Evolutionary conservation across 2,329 filamentous ascomycete genomes (phyloP).

Genomic region (Colletotrichum horii): DNA sequence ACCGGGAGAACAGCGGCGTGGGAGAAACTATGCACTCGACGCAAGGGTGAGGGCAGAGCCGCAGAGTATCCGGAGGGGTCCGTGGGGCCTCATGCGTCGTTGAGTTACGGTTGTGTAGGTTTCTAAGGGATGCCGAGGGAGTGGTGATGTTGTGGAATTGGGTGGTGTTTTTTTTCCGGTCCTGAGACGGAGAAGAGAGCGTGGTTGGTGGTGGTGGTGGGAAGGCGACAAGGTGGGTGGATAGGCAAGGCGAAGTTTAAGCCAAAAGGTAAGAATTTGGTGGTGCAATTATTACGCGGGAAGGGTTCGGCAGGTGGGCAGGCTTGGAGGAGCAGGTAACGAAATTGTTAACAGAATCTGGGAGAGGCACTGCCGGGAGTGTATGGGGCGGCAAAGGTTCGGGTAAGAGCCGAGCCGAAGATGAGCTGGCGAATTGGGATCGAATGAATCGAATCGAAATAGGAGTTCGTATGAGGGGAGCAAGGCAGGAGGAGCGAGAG

Average conservation of each 20-base stretch:
- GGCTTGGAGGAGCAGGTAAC: not conserved
- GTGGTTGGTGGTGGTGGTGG: not conserved
- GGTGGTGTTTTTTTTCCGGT: conserved; percentile 11
- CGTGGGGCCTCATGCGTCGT: conserved; percentile 18
- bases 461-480: not conserved
- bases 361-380: not conserved
- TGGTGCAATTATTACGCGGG: not conserved
- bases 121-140: not conserved
- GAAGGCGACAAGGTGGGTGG: not conserved
- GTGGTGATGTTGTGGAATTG: not conserved
- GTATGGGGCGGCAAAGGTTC: not conserved
- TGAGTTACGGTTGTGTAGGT: not conserved
- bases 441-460: not conserved
- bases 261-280: not conserved
- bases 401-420: conserved; percentile 4
- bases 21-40: conserved; percentile 14
- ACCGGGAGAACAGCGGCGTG: conserved; percentile 22
- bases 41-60: conserved; percentile 12
- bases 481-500: not conserved
- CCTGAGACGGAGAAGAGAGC: not conserved
- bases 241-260: not conserved
- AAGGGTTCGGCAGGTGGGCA: not conserved
- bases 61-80: not conserved
- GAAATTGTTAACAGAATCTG: not conserved
- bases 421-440: not conserved